Evolutionary conservation across 371 early-diverging fungal genomes (phyloP).

Genomic region (Gilbertella persicaria): DNA sequence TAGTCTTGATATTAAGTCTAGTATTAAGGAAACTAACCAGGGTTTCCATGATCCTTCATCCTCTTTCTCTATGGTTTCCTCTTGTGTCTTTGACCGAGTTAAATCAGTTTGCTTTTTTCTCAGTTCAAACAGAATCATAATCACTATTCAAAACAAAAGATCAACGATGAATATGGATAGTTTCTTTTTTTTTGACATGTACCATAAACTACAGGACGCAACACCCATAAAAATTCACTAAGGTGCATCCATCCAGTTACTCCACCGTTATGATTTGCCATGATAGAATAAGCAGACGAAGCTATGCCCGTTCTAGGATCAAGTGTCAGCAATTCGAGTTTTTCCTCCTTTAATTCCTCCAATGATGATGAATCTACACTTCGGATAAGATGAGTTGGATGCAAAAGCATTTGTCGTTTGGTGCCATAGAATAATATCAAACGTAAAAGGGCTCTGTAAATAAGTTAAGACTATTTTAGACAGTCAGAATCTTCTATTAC

Average conservation of each 20-base stretch:
- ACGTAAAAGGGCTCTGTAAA: conserved; percentile 28
- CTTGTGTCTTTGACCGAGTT: too few species aligned
- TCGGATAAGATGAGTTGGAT: conserved; percentile 45
- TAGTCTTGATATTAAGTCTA: conserved; percentile 31
- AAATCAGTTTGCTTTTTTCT: not conserved
- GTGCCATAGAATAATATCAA: conserved; percentile 27
- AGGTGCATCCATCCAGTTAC: conserved; percentile 31
- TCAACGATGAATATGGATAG: too few species aligned
- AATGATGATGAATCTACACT: conserved; percentile 34
- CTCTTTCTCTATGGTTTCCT: conserved; percentile 14
- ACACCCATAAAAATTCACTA: conserved; percentile 39
- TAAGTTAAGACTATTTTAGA: not conserved
- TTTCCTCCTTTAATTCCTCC: conserved; percentile 24
- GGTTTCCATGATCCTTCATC: conserved; percentile 37
- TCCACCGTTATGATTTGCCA: conserved; percentile 1
- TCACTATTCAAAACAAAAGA: not conserved
- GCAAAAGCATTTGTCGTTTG: conserved; percentile 27
- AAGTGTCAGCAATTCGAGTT: conserved; percentile 28
- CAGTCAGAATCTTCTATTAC: conserved; percentile 16
- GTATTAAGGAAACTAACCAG: conserved; percentile 38
- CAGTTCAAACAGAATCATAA: conserved; percentile 15
- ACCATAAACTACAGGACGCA: conserved; percentile 45
- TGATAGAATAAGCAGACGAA: conserved; percentile 7
- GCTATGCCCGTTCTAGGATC: conserved; percentile 45
- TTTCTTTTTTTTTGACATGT: too few species aligned